Evolutionary conservation across 768 basidiomycete species (phyloP), one percentile per base, ranked within the genome.

Genomic region (Tulasnella sp.): DNA sequence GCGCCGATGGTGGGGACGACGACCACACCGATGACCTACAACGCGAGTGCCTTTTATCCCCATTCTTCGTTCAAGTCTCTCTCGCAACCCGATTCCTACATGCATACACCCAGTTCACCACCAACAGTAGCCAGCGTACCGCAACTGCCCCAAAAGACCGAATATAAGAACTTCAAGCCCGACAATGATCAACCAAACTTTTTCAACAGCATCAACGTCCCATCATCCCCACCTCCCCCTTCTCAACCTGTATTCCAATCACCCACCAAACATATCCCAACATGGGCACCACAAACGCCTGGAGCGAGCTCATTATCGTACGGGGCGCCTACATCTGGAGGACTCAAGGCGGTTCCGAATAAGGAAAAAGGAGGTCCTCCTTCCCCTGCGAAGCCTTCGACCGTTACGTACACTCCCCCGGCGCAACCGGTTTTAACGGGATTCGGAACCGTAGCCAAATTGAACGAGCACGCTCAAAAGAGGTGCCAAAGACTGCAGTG

Each of bases 381-480:
- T 19, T 22, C 54, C 25, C 42, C 42, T 42, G 17, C 42, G 22
- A 58, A 58, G 11, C 22, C 3, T 7, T 58, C 1, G n/a, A 58
- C 22, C 54, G 22, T 19, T 29, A 58, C 54, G 1, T 19, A 19
- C 22, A 25, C 22, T 25, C 52, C 25, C 22, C 54, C 54, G 29
- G 5, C 54, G 22, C 54, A 25, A 58, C 54, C n/a, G 6, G 11
- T n/a, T 8, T 6, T 29, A 29, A n/a, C 54, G 12, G 54, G 54
- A 58, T 58, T 58, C 22, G 73, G 52, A 14, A 17, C 45, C 22
- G 22, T 74, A 29, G 73, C 73, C 7, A 74, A 73, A n/a, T 40
- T 73, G 29, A 73, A 73, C 29, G 72, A 73, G 72, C 40, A 45
- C 19, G 72, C 72, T 29, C 37, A 58, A 29, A 73, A 38, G 12